Conservation (phyloP, 1,284 basidiomycete species). For the Tilletia horrida region DNA sequence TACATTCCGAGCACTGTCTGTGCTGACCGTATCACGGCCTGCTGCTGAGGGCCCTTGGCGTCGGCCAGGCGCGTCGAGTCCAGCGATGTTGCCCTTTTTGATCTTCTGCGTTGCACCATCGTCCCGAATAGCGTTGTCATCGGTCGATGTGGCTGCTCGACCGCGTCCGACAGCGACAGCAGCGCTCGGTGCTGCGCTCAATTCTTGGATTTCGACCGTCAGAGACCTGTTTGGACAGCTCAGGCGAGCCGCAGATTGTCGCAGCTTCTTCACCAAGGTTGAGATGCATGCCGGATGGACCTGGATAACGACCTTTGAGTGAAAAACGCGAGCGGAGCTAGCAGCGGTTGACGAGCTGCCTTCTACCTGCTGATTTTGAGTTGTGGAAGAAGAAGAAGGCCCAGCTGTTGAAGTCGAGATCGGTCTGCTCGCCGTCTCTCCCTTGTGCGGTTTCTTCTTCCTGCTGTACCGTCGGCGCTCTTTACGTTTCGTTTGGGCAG, state of each 20-base stretch:
- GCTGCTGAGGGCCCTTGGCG: constrained; percentile 22
- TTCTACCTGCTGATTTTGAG: neutral
- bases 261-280: neutral
- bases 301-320: neutral
- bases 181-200: neutral
- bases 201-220: neutral
- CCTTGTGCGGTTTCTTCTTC: no score
- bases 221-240: neutral
- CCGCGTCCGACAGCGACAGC: constrained; percentile 5
- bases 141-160: neutral
- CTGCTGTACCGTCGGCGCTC: no score
- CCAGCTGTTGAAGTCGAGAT: no score
- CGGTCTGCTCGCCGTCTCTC: no score
- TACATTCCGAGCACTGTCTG: no score
- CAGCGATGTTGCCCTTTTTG: no score
- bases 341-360: neutral
- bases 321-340: neutral
- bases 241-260: neutral
- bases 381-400: no score
- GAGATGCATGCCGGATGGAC: constrained; percentile 6
- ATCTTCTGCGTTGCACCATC: constrained; percentile 34
- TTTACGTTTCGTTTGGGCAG: no score
- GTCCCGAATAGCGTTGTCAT: neutral
- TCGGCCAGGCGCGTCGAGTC: no score
- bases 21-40: no score